Evolutionary conservation across 352 stramenopile species (phyloP).

Genomic region (Globisporangium acanthophoron): DNA sequence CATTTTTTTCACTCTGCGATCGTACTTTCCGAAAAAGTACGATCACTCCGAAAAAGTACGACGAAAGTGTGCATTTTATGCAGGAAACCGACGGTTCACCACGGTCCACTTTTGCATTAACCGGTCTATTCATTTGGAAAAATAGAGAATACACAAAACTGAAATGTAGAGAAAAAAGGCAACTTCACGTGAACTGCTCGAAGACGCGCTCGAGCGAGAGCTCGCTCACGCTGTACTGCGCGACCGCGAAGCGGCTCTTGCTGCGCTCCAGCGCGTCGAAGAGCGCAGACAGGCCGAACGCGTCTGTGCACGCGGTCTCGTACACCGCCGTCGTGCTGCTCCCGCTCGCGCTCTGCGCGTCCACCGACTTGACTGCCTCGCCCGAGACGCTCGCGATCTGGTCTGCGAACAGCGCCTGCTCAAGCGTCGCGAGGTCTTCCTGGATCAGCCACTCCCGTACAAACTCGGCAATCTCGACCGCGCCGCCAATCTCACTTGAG

Average conservation of each 20-base stretch:
- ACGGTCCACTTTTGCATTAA: not conserved
- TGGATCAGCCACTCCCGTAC: slow-evolving; percentile 74
- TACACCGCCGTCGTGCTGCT: slow-evolving; percentile 56
- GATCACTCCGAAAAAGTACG: too few species aligned
- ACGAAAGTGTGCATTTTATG: too few species aligned
- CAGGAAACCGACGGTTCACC: not conserved
- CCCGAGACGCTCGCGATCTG: slow-evolving; percentile 37
- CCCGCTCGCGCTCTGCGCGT: slow-evolving; percentile 43
- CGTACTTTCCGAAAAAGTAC: too few species aligned
- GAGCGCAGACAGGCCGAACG: slow-evolving; percentile 59
- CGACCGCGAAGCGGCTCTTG: slow-evolving; percentile 69
- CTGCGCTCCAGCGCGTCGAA: slow-evolving; percentile 78
- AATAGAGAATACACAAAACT: not conserved
- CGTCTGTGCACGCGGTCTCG: slow-evolving; percentile 61
- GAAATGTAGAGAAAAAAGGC: not conserved
- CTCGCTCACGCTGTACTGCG: slow-evolving; percentile 90
- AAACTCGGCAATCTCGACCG: slow-evolving; percentile 51
- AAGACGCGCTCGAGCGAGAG: slow-evolving; percentile 92
- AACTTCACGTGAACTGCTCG: slow-evolving; percentile 82
- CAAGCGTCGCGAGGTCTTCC: slow-evolving; percentile 55
- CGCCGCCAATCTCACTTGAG: not conserved
- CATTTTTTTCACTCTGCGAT: too few species aligned
- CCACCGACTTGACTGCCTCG: slow-evolving; percentile 38
- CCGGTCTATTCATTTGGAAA: not conserved
- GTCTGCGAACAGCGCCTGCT: slow-evolving; percentile 44